Conservation (phyloP, 2,329 filamentous ascomycete genomes). For the Fusarium sacchari region DNA sequence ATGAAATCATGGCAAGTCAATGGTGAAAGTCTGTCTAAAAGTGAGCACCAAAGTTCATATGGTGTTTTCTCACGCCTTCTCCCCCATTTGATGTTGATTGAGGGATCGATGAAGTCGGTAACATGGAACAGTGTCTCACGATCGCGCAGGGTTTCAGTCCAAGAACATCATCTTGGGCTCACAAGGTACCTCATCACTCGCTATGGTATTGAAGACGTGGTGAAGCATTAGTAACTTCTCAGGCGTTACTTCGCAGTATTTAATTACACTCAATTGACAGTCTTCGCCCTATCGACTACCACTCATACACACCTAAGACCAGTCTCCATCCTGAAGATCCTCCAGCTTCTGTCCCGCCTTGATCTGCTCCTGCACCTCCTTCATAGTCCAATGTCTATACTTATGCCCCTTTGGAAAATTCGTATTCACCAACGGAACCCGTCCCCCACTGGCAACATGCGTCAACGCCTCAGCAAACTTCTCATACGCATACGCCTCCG, state of each 20-base stretch:
- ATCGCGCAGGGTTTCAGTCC: fast-evolving
- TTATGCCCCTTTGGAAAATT: constrained; percentile 27
- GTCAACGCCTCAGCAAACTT: constrained; percentile 30
- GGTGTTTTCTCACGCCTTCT: fast-evolving
- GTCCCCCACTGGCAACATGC: constrained; percentile 18
- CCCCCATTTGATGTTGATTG: fast-evolving
- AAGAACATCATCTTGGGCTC: fast-evolving
- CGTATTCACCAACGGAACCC: constrained; percentile 21
- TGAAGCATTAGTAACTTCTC: fast-evolving
- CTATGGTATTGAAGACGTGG: fast-evolving
- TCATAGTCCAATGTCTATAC: constrained; percentile 32
- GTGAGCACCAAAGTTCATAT: fast-evolving
- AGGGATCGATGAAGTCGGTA: not conserved
- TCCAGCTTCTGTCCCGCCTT: constrained; percentile 23
- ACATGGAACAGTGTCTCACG: fast-evolving
- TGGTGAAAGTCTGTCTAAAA: fast-evolving
- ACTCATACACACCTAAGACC: not conserved
- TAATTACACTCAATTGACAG: not conserved
- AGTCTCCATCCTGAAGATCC: constrained; percentile 31
- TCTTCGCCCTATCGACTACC: not conserved
- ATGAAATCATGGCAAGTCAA: not conserved
- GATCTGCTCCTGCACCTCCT: constrained; percentile 28
- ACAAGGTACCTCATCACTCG: fast-evolving
- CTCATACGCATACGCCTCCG: constrained; percentile 29
- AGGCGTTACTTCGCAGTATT: fast-evolving